Evolutionary conservation across 73 alveolate genomes (phyloP), one percentile per base, ranked within the genome.

Genomic region (Blepharisma stoltei): DNA sequence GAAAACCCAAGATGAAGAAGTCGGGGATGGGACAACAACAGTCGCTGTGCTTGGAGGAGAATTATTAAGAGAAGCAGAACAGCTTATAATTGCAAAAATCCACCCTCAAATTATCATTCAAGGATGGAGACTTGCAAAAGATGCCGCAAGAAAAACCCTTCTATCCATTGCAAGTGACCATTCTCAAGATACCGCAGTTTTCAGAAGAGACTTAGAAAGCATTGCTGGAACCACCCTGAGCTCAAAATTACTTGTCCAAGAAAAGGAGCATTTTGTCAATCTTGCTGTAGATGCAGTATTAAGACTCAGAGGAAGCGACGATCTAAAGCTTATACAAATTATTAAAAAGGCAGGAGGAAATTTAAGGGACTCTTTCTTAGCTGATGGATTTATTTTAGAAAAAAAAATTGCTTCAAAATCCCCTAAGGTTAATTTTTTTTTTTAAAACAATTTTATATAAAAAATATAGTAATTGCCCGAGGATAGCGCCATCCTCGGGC

Each of bases 1-100:
- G 9, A 93, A 93, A 82, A 93, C 96, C 21, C 91, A 95, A 83
- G 99, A 95, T 87, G 95, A 87, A 54, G 97, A 88, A 76, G 99
- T 95, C 7, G 99, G 98, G 53, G 99, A 95, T 91, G 99, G 99
- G 18, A 95, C 99, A n/a, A 95, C 98, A 6, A 94, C 96, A 43
- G 98, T 93, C 18, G 98, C 95, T 23, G 93, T 86, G 25, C 78
- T 95, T 45, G 98, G 97, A 32, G 99, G 99, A 70, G 99, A 95
- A 71, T 83, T 95, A 7, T 81, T 95, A 66, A 89, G 99, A 84
- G 98, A 95, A 83, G 99, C 98, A 41, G 99, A 95, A 70, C 90
- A 95, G 78, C 85, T 95, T 71, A 91, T 95, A 20, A 73, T 83
- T 32, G 78, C 78, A 82, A 90, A 87, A 84, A 93, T 95, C 66